Evolutionary conservation across 331 rosid species (phyloP), one percentile per base, ranked within the genome.

Genomic region (Cydonia oblonga): DNA sequence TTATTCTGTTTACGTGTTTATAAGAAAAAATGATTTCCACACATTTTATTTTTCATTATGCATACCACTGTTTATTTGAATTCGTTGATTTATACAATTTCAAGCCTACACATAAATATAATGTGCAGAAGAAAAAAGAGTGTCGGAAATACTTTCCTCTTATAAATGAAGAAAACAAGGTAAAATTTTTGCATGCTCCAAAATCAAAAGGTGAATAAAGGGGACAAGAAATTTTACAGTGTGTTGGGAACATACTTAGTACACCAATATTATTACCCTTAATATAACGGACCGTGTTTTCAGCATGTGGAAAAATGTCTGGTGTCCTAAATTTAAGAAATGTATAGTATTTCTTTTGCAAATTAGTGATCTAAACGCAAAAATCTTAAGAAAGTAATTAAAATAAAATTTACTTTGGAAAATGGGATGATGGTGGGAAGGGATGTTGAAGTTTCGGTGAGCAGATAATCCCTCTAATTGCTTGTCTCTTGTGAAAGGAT

Each of bases 401-500:
- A 46, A 49, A 2, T 16, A 4, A 23, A 24, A 38, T 9, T 51
- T 38, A 10, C 35, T 32, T 32, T 0, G 44, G 44, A 38, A 9
- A 38, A 49, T 49, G 0, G 54, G 20, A 6, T 6, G 49, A 62
- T 40, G 68, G 71, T 42, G 78, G 68, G 66, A 72, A 9, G 44
- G 1, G 79, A 67, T 68, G 75, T 64, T 58, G 30, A 38, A 22
- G 44, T 73, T 62, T 66, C 13, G 81, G 82, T 72, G 69, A 62
- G 87, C 80, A 66, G 66, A 77, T 83, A 84, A 77, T 84, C 85
- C 84, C 93, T 87, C 88, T 90, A 32, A 84, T 84, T 85, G 70
- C 76, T 79, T 85, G 89, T 87, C 89, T 84, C 84, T 86, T 85
- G 52, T 68, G 67, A 2, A 2, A 71, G 83, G 70, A 15, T 61